Conservation (phyloP, 345 rosid species). For the Camelina neglecta region DNA sequence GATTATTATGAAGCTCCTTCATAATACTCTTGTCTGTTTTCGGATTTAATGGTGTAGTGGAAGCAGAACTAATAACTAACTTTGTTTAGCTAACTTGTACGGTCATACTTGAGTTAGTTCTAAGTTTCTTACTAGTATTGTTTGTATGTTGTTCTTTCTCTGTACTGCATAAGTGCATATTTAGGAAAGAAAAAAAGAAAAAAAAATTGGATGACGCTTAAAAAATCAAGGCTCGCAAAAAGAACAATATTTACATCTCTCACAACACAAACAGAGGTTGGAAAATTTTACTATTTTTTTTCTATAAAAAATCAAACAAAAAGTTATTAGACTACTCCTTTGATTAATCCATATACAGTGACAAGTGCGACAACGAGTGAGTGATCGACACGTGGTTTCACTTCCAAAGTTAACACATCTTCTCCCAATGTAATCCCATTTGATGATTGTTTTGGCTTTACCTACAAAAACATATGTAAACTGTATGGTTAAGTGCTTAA, state of each 20-base stretch:
- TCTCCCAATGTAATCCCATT: conserved; percentile 58
- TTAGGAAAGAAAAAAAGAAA: no score
- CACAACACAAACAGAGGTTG: conserved; percentile 41
- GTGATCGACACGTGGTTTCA: conserved; percentile 56
- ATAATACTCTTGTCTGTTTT: background rate
- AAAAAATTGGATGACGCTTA: background rate
- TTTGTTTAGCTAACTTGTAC: background rate
- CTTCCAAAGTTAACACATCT: conserved; percentile 54
- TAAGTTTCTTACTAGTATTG: background rate
- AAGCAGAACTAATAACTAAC: background rate
- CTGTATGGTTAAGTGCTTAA: conserved; percentile 12
- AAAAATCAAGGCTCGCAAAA: conserved; percentile 21
- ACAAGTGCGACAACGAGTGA: conserved; percentile 56
- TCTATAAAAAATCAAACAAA: background rate
- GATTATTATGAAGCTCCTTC: no score
- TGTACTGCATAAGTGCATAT: no score
- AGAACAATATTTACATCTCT: conserved; percentile 34
- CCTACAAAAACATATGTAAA: conserved; percentile 41
- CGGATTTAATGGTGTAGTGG: background rate
- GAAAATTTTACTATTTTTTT: conserved; percentile 35
- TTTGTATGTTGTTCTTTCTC: background rate
- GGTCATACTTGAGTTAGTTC: background rate
- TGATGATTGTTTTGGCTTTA: conserved; percentile 57
- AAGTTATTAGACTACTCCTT: conserved; percentile 46
- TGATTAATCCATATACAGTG: conserved; percentile 58